These are phyloP conservation scores for Cryptococcus wingfieldii DNA, from an alignment of 1,284 basidiomycete species.

Conservation along the genomic window DNA sequence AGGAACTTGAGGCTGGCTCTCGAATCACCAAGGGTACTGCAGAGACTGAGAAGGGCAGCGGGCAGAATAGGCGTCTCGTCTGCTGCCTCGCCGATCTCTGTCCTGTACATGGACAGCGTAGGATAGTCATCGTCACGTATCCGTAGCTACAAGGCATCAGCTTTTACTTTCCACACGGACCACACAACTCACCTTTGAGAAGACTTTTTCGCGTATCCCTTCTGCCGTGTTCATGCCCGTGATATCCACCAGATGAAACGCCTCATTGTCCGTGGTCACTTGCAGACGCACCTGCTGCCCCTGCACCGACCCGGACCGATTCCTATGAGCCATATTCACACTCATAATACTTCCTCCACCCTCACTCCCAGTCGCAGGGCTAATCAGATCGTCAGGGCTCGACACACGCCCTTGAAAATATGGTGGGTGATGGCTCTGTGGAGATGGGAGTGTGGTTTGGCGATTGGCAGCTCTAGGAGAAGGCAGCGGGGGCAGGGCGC, in stretches of 20 bases:
- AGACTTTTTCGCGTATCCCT: slow-evolving; percentile 77
- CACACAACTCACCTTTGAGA: slow-evolving; percentile 62
- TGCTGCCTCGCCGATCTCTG: slow-evolving; percentile 72
- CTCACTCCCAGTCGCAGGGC: slow-evolving; percentile 21
- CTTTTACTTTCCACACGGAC: background rate
- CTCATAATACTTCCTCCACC: slow-evolving; percentile 23
- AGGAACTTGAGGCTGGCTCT: slow-evolving; percentile 75
- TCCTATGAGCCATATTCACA: slow-evolving; percentile 17
- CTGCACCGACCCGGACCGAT: slow-evolving; percentile 22
- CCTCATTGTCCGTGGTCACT: slow-evolving; percentile 77
- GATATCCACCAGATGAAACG: slow-evolving; percentile 72
- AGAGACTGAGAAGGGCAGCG: slow-evolving; percentile 66
- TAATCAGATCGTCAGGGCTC: slow-evolving; percentile 33
- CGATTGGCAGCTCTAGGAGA: slow-evolving; percentile 12
- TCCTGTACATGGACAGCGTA: slow-evolving; percentile 74
- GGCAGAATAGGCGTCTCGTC: slow-evolving; percentile 66
- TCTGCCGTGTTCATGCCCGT: slow-evolving; percentile 63
- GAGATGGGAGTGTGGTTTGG: slow-evolving; percentile 7
- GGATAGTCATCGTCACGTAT: slow-evolving; percentile 77
- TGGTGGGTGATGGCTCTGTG: slow-evolving; percentile 1
- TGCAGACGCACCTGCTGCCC: slow-evolving; percentile 29
- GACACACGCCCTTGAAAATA: slow-evolving; percentile 16
- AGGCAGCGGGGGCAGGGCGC: slow-evolving; percentile 36
- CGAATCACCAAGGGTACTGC: slow-evolving; percentile 65
- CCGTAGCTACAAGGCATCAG: slow-evolving; percentile 57